Base-by-base conservation (phyloP, 1,284 basidiomycete genomes). In the Puccinia polysora region DNA sequence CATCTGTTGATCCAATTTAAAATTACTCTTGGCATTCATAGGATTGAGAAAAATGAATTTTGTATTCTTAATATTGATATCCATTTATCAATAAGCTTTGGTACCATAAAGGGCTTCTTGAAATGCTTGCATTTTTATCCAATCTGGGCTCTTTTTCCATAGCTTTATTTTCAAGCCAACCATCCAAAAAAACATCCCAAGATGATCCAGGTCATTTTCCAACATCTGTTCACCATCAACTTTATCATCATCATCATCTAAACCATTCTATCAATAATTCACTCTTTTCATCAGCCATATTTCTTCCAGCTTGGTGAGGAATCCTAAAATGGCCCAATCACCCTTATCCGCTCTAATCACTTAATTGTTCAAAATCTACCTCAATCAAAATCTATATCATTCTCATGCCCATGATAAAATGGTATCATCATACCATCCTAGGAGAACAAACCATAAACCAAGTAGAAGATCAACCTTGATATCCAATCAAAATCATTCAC, bases 71-170 rank as follows among this genome's bases (percentile, higher is more conserved):
- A 89, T 1, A 88, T 98, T 70, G 96, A 98, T 79, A 86, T 91
- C 7, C 85, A 95, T 4, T 86, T 96, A 15, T 96, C 98, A 80
- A 88, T 93, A n/a, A 92, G 89, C 75, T 99, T 98, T 78, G 96
- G 95, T 14, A 89, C 97, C n/a, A 96, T 99, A 81, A 98, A 99
- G 82, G 94, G 93, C 0, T 98, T 97, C 78, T 83, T 99, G 15
- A 86, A 91, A 6, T 84, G 96, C 45, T 88, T 97, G 0, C 91
- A 97, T 79, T 86, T 93, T 18, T 98, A 90, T 84, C 96, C 96
- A 0, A 83, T 96, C 45, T 63, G 73, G 65, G 60, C 67, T 32
- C 56, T 76, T 47, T 69, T 67, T 68, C 73, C 53, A 56, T 49
- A 67, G 7, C 30, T 71, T 15, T 15, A 34, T 68, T 40, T 20